These are phyloP conservation scores for Talaromyces sp. DNA, from an alignment of 2,329 filamentous ascomycete genomes.

Conservation along the genomic window DNA sequence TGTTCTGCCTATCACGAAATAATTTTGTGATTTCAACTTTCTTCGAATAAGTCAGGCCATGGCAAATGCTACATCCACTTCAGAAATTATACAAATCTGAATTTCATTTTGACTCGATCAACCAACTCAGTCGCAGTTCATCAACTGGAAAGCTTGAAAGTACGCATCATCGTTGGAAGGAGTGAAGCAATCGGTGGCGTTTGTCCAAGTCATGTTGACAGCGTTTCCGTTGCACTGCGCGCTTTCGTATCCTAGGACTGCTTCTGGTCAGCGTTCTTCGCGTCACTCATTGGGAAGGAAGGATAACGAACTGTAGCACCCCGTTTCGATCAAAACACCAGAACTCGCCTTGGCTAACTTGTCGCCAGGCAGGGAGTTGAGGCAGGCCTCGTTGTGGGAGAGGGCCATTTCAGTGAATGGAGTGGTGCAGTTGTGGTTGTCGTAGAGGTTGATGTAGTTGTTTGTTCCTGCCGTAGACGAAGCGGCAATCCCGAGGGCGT, in stretches of 20 bases:
- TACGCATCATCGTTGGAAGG: not conserved
- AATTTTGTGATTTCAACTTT: not conserved
- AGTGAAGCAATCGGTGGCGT: constrained; percentile 4
- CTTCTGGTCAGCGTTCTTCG: not conserved
- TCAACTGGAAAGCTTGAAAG: constrained; percentile 1
- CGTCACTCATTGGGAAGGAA: not conserved
- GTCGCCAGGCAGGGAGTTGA: not conserved
- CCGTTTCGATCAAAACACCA: not conserved
- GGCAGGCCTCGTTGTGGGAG: not conserved
- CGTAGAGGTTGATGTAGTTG: constrained; percentile 15
- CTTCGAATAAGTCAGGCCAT: not conserved
- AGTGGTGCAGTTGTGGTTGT: not conserved
- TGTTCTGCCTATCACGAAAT: no score
- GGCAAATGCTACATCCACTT: not conserved
- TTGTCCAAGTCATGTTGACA: not conserved
- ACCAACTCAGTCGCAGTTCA: not conserved
- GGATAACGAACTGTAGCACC: not conserved
- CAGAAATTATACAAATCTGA: not conserved
- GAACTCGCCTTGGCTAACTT: not conserved
- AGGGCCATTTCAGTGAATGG: constrained; percentile 1
- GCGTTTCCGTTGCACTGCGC: not conserved
- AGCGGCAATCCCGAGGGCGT: not conserved
- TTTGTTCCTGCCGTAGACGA: not conserved
- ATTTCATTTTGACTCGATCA: not conserved
- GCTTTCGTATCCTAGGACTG: constrained; percentile 10